Conservation (phyloP, 345 rosid species). For the Camelina hispida region DNA sequence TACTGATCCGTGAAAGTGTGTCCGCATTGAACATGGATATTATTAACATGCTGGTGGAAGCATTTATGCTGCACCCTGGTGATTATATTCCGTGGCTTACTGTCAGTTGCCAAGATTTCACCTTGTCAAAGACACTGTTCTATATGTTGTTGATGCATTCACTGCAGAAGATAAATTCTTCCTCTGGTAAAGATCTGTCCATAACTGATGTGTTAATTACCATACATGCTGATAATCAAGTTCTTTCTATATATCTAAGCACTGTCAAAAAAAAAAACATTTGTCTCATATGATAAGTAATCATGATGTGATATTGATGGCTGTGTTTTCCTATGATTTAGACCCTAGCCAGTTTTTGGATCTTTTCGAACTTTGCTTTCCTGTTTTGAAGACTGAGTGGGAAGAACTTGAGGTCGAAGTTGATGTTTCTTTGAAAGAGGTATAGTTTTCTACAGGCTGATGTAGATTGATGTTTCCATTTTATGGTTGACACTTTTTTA, state of each 20-base stretch:
- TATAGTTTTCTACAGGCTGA: conserved; percentile 41
- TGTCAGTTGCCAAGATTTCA: conserved; percentile 53
- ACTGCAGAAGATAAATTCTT: conserved; percentile 42
- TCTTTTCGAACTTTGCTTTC: conserved; percentile 71
- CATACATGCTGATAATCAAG: conserved; percentile 25
- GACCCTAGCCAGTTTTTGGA: conserved; percentile 52
- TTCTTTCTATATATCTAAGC: conserved; percentile 1
- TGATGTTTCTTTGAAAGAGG: conserved; percentile 59
- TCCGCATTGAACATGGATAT: conserved; percentile 63
- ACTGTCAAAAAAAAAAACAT: neutral
- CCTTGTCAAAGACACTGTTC: conserved; percentile 68
- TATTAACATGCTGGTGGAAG: conserved; percentile 62
- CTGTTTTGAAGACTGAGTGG: conserved; percentile 78
- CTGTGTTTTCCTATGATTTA: conserved; percentile 46
- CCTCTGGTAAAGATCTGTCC: conserved; percentile 39
- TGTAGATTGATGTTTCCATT: conserved; percentile 19
- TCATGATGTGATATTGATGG: conserved; percentile 19
- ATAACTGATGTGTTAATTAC: conserved; percentile 9
- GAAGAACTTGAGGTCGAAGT: conserved; percentile 50
- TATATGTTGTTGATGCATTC: conserved; percentile 78
- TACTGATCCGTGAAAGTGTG: conserved; percentile 49
- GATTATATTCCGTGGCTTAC: conserved; percentile 63
- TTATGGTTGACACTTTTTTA: conserved; percentile 10
- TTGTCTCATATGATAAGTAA: conserved; percentile 20
- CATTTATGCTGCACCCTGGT: conserved; percentile 53